Evolutionary conservation across 2,329 filamentous ascomycete genomes (phyloP), one percentile per base, ranked within the genome.

Genomic region (Lachnellula subtilissima): DNA sequence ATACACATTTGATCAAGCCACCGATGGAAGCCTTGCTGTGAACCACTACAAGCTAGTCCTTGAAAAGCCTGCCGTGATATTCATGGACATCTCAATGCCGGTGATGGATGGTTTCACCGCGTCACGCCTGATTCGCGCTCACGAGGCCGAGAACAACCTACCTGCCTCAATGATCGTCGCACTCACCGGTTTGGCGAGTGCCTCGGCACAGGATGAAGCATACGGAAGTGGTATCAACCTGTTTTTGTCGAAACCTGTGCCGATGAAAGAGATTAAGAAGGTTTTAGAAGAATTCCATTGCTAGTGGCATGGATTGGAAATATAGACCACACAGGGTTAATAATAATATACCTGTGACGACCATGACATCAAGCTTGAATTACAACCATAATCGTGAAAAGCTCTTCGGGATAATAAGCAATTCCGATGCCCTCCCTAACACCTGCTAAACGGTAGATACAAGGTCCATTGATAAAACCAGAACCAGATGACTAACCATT

Each of bases 11-110:
- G 64, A 67, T 22, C 74, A 72, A 1, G 78, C 77, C 2, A 61
- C 59, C 5, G 72, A 80, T 57, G 78, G 78, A 7, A 65, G 73
- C 6, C 72, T 79, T 64, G 78, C 78, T 1, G 70, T 80, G 2
- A 64, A 75, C 5, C 64, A 64, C 14, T 57, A 48, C 42, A 52
- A 59, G 52, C 15, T 54, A 23, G 64, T 66, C 0, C 51, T 60
- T 15, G 36, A 22, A 4, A 39, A 77, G 12, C 47, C 54, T 73
- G 62, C 58, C 14, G 69, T 78, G 23, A 70, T 80, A 5, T 71
- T 80, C 32, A 80, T 81, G 76, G 80, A 82, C 57, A 74, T 81
- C 6, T 75, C 75, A 51, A 83, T 83, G 80, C 80, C 79, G 0
- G 71, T 79, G 9, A 77, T 82, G 70, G 74, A 82, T 57, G 76